Percentiles rank a stretch among this genome's conserved stretches.
These are phyloP conservation scores for Pleurostoma richardsiae DNA, from an alignment of 2,329 filamentous ascomycete genomes.

Conservation along the genomic window DNA sequence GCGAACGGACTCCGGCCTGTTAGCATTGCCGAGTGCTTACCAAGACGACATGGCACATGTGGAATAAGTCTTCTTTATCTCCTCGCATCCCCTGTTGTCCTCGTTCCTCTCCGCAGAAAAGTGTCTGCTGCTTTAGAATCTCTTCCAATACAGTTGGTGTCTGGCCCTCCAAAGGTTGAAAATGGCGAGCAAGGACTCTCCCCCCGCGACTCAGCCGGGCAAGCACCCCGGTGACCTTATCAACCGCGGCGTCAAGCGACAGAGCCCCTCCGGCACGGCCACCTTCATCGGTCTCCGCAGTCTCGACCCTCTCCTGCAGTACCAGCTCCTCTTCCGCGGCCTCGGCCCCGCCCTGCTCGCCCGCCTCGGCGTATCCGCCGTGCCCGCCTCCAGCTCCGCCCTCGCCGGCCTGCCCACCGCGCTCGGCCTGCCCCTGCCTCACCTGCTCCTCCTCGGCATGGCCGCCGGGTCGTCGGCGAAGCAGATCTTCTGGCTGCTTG, in stretches of 20 bases:
- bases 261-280: conserved; percentile 25
- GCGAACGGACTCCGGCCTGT: too few species aligned
- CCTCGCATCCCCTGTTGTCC: too few species aligned
- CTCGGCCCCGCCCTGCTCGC: conserved; percentile 39
- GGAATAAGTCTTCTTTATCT: too few species aligned
- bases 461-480: conserved; percentile 45
- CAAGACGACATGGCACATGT: too few species aligned
- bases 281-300: conserved; percentile 32
- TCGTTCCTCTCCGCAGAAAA: too few species aligned
- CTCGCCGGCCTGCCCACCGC: conserved; percentile 19
- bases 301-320: conserved; percentile 25
- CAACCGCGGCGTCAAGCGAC: conserved; percentile 27
- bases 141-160: too few species aligned
- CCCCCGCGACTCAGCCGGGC: neutral
- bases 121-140: too few species aligned
- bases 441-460: conserved; percentile 47
- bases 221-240: conserved; percentile 23
- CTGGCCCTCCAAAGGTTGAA: neutral
- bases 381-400: conserved; percentile 32
- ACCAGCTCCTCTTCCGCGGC: conserved; percentile 23
- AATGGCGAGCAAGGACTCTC: neutral
- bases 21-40: too few species aligned
- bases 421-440: conserved; percentile 44
- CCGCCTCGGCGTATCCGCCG: conserved; percentile 33
- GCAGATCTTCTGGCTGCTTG: conserved; percentile 49